phyloP scores from a whole-genome alignment of 2,329 filamentous ascomycete genomes.

The Penicillium sp. region DNA sequence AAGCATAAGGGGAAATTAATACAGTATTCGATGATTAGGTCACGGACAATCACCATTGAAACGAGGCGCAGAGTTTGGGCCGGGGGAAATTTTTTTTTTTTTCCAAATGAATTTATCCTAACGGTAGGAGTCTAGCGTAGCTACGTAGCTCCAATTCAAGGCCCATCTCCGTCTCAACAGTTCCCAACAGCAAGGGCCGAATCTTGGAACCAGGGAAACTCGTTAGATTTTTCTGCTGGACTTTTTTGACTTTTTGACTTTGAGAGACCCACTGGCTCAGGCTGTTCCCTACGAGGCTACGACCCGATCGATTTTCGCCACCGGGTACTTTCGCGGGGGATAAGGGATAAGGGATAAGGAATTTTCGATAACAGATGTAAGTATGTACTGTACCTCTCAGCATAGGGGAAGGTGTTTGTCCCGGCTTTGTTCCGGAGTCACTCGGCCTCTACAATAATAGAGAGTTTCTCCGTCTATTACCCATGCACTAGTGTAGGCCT shows the following conservation, averaged over 20 bases:
- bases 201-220: background rate
- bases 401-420: background rate
- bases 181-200: constrained; percentile 1
- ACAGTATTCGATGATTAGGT: background rate
- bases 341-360: constrained; percentile 18
- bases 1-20: background rate
- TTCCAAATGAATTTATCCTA: background rate
- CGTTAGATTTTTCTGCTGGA: background rate
- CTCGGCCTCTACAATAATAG: background rate
- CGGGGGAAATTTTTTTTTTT: background rate
- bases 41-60: background rate
- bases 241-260: background rate
- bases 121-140: background rate
- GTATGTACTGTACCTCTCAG: background rate
- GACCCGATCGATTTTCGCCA: constrained; percentile 14
- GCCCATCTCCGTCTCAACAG: background rate
- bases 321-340: constrained; percentile 30
- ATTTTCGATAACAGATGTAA: background rate
- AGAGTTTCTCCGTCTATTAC: background rate
- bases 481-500: background rate
- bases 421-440: background rate
- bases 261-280: constrained; percentile 9
- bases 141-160: background rate
- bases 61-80: background rate
- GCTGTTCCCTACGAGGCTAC: background rate